Evolutionary conservation across 495 filamentous ascomycete genomes (phyloP).

Genomic region (Penicillium robsamsonii): DNA sequence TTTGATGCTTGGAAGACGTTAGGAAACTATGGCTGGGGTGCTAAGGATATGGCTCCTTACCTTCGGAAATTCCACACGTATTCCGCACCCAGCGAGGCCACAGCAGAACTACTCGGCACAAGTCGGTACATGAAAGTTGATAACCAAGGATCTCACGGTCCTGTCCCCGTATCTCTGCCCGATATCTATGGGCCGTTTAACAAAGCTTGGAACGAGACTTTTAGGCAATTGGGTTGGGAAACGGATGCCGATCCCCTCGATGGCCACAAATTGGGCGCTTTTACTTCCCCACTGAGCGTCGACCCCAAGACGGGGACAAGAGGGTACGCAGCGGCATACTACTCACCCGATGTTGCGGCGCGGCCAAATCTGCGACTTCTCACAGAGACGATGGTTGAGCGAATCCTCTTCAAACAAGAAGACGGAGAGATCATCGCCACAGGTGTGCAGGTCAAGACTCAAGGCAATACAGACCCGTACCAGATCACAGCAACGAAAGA

Average conservation of each 20-base stretch:
- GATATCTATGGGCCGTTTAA: conserved; percentile 24
- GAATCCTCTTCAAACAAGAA: conserved; percentile 32
- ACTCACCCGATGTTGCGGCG: conserved; percentile 27
- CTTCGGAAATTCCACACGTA: conserved; percentile 26
- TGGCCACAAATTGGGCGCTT: conserved; percentile 24
- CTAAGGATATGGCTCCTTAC: conserved; percentile 48
- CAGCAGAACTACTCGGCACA: conserved; percentile 11
- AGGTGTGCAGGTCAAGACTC: conserved; percentile 39
- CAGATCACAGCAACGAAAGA: conserved; percentile 50
- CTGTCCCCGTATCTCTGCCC: conserved; percentile 26
- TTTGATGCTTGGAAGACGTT: conserved; percentile 50
- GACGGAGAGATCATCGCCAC: conserved; percentile 23
- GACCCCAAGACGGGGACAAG: conserved; percentile 27
- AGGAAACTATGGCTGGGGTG: conserved; percentile 53
- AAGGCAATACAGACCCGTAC: conserved; percentile 22
- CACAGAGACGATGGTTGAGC: conserved; percentile 43
- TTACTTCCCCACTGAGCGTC: conserved; percentile 19
- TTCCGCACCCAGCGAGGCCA: conserved; percentile 15
- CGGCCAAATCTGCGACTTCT: conserved; percentile 48
- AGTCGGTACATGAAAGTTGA: conserved; percentile 16
- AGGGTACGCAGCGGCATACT: conserved; percentile 40
- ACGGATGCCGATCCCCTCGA: conserved; percentile 23
- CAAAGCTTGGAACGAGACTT: conserved; percentile 29
- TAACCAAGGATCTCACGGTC: conserved; percentile 22
- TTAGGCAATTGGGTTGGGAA: conserved; percentile 24